Evolutionary conservation across 495 filamentous ascomycete genomes (phyloP).

Genomic region (Penicillium ucsense): DNA sequence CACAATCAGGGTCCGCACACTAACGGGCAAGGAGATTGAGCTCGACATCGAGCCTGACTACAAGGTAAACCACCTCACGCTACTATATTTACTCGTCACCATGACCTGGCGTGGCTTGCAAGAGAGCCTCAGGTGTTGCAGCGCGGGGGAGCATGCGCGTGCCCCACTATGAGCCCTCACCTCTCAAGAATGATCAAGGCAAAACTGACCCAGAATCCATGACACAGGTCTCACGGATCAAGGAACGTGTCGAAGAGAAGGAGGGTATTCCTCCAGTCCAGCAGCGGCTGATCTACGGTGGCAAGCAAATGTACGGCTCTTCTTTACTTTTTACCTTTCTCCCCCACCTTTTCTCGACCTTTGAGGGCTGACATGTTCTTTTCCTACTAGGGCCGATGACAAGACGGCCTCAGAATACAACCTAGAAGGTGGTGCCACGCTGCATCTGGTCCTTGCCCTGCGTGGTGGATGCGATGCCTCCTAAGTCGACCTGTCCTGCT

Average conservation of each 20-base stretch:
- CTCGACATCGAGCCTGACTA: slow-evolving; percentile 91
- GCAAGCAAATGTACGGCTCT: slow-evolving; percentile 83
- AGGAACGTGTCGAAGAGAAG: slow-evolving; percentile 97
- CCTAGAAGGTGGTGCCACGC: slow-evolving; percentile 84
- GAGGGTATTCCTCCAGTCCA: slow-evolving; percentile 97
- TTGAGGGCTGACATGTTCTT: background rate
- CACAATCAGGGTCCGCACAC: slow-evolving; percentile 75
- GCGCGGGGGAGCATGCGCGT: too few species aligned
- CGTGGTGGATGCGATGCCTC: slow-evolving; percentile 51
- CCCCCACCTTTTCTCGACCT: background rate
- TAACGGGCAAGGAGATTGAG: slow-evolving; percentile 98
- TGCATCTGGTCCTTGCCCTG: slow-evolving; percentile 91
- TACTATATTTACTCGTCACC: background rate
- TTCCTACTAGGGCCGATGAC: slow-evolving; percentile 66
- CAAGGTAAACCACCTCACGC: slow-evolving; percentile 47
- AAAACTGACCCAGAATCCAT: background rate
- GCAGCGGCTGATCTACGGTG: slow-evolving; percentile 89
- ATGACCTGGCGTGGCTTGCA: background rate
- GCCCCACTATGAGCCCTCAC: too few species aligned
- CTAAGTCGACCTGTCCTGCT: slow-evolving; percentile 5
- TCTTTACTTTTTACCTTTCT: too few species aligned
- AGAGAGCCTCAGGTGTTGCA: too few species aligned
- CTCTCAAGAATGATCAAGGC: background rate
- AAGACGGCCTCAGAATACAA: slow-evolving; percentile 77
- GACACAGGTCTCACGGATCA: slow-evolving; percentile 77